Evolutionary conservation across 495 filamentous ascomycete species (phyloP).

Genomic region (Apiosordaria backusii): DNA sequence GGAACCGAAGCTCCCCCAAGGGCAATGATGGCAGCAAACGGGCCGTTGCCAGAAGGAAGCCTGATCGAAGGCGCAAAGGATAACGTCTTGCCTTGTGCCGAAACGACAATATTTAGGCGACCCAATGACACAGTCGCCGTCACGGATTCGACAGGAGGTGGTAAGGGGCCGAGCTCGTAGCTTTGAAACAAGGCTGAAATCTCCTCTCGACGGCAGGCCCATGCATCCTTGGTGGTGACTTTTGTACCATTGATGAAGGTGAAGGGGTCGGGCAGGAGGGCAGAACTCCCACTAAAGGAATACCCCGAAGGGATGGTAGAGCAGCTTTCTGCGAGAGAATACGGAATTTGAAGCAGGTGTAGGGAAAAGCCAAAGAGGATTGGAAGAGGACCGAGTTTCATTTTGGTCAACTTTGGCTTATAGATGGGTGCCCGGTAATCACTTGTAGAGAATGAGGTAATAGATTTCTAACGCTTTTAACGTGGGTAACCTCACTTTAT

Average conservation of each 20-base stretch:
- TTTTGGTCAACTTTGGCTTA: no score
- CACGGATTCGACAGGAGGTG: neutral
- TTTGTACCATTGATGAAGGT: neutral
- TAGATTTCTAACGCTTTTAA: no score
- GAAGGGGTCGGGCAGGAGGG: neutral
- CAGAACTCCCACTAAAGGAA: no score
- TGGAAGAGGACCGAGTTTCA: no score
- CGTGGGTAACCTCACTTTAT: no score
- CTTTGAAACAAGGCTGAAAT: neutral
- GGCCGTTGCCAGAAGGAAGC: neutral
- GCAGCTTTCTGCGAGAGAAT: no score
- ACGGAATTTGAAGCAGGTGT: no score
- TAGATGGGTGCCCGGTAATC: no score
- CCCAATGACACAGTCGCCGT: neutral
- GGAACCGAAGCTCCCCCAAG: neutral
- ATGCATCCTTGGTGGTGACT: neutral
- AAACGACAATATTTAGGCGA: no score
- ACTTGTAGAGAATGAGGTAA: no score
- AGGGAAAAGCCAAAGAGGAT: no score
- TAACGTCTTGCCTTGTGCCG: neutral
- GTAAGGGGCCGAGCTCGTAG: neutral
- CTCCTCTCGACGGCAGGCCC: neutral
- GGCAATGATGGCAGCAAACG: neutral
- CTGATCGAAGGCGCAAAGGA: neutral
- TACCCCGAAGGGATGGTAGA: no score